Evolutionary conservation across 1,139 yeast genomes (phyloP).

Genomic region (Scheffersomyces insectosa): DNA sequence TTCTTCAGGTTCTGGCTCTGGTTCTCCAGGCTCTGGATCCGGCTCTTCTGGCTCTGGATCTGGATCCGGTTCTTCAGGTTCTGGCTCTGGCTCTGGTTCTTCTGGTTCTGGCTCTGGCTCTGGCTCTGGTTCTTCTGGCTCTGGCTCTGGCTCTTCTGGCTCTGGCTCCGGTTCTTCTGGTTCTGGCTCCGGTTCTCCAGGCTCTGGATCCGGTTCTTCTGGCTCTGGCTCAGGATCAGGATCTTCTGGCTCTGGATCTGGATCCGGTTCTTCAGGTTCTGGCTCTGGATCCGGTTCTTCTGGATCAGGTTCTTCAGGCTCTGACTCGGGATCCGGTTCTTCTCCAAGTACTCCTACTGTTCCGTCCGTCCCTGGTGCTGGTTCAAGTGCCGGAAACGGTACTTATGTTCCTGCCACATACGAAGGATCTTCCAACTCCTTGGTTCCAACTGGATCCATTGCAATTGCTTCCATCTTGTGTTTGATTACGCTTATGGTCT

Average conservation of each 20-base stretch:
- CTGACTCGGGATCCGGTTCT: conserved; percentile 17
- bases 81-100: too few relatives aligned
- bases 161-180: conserved; percentile 2
- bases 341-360: too few relatives aligned
- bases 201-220: conserved; percentile 5
- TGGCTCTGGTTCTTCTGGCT: too few relatives aligned
- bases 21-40: conserved; percentile 15
- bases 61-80: conserved; percentile 3
- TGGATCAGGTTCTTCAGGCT: conserved; percentile 1
- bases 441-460: too few relatives aligned
- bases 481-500: too few relatives aligned
- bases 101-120: too few relatives aligned
- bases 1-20: conserved; percentile 15
- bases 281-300: not conserved
- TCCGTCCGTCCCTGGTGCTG: conserved; percentile 1
- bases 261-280: conserved; percentile 4
- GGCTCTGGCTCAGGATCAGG: conserved; percentile 4
- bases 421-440: too few relatives aligned
- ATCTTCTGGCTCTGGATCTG: conserved; percentile 3
- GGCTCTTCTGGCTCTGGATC: conserved; percentile 9
- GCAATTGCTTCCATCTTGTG: too few relatives aligned
- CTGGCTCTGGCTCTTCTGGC: not conserved
- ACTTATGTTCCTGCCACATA: too few relatives aligned
- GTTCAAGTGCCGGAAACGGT: too few relatives aligned
- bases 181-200: conserved; percentile 1